Conservation (phyloP, 2,329 filamentous ascomycete species). For the Tricladium varicosporioides region DNA sequence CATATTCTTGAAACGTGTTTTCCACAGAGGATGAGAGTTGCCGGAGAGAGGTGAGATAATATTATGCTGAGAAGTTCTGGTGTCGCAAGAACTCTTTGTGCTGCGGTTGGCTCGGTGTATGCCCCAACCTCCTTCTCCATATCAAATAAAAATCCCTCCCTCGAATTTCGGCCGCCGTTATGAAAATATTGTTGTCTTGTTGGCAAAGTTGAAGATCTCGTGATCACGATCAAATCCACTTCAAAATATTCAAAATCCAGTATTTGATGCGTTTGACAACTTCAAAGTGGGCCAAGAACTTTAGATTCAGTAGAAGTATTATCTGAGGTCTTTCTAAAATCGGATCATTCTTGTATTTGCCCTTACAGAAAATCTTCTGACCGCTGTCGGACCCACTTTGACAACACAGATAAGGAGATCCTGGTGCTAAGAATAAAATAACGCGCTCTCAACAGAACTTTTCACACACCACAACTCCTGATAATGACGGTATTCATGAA, state of each 20-base stretch:
- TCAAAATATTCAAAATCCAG: too few relatives aligned
- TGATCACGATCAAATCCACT: too few relatives aligned
- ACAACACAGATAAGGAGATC: neutral
- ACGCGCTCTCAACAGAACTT: neutral
- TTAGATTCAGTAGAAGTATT: neutral
- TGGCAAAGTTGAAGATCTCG: too few relatives aligned
- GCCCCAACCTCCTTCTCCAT: neutral
- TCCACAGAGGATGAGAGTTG: neutral
- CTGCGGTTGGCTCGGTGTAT: neutral
- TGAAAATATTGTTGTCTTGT: too few relatives aligned
- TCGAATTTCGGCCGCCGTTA: neutral
- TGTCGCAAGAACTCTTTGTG: constrained; percentile 1
- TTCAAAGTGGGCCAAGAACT: too few relatives aligned
- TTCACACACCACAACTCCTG: neutral
- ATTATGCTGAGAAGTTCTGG: constrained; percentile 3
- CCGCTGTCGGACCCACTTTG: neutral
- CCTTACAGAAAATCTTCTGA: neutral
- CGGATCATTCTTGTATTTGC: neutral
- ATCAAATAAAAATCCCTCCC: neutral
- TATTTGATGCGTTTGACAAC: too few relatives aligned
- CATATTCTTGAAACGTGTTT: neutral
- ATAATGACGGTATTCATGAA: too few relatives aligned
- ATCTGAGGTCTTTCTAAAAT: neutral
- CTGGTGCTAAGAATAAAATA: neutral
- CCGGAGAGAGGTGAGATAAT: neutral